These are phyloP conservation scores for Cyclaneusma minus DNA, from an alignment of 2,329 filamentous ascomycete genomes.

Conservation along the genomic window DNA sequence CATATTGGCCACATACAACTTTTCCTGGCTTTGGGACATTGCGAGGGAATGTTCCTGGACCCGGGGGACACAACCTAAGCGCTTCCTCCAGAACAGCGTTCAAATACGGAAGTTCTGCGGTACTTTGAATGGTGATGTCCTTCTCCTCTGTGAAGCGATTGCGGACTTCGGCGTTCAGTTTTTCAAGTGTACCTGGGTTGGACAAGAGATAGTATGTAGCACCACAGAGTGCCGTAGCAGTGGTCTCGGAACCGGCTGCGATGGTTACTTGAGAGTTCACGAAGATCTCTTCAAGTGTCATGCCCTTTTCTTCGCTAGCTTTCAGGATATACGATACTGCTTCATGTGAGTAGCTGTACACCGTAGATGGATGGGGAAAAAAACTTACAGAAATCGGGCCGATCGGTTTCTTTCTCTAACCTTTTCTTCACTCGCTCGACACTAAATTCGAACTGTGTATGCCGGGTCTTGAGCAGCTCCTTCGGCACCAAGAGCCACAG, in stretches of 20 bases:
- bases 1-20: conserved; percentile 3
- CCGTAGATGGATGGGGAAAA: conserved; percentile 1
- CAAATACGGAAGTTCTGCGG: conserved; percentile 19
- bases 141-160: conserved; percentile 13
- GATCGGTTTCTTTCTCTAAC: conserved; percentile 1
- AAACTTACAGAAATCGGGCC: conserved; percentile 1
- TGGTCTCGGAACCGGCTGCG: conserved; percentile 18
- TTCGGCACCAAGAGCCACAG: conserved; percentile 1
- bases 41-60: conserved; percentile 7
- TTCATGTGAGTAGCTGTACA: conserved; percentile 1
- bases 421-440: conserved; percentile 1
- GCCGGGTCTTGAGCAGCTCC: neutral
- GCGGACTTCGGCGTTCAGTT: conserved; percentile 18
- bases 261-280: too few species aligned
- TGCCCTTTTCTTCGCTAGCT: too few species aligned
- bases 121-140: conserved; percentile 17
- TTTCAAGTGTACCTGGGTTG: conserved; percentile 5
- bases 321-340: conserved; percentile 2
- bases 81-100: conserved; percentile 22
- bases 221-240: conserved; percentile 14
- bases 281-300: too few species aligned
- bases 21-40: conserved; percentile 2
- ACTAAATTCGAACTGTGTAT: conserved; percentile 1
- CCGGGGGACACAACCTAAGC: conserved; percentile 21
- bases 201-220: conserved; percentile 4